Conservation (phyloP, 805 yeast species). For the Lipomyces orientalis region DNA sequence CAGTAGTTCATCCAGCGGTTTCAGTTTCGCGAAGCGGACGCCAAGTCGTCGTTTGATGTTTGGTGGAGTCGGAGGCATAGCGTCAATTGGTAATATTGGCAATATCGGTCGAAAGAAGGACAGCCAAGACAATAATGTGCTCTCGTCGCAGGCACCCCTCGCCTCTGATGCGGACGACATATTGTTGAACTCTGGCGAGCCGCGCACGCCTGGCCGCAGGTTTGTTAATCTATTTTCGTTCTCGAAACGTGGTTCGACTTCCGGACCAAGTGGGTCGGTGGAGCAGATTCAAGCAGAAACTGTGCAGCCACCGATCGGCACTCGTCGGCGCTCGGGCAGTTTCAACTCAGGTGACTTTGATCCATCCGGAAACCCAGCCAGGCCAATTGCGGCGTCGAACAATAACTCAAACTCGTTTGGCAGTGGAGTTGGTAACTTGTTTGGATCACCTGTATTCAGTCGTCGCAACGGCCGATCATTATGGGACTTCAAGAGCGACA, state of each 20-base stretch:
- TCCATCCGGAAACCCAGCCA: background rate
- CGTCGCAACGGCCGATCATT: conserved; percentile 22
- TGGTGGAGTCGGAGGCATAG: conserved; percentile 22
- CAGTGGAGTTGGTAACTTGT: conserved; percentile 27
- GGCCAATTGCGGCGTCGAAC: background rate
- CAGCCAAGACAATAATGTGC: conserved; percentile 17
- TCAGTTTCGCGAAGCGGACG: conserved; percentile 23
- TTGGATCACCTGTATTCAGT: conserved; percentile 21
- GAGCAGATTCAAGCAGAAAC: conserved; percentile 7
- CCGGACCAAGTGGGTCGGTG: background rate
- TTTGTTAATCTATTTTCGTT: conserved; percentile 29
- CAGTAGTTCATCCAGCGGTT: conserved; percentile 16
- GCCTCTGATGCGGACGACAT: conserved; percentile 27
- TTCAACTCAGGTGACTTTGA: conserved; percentile 5
- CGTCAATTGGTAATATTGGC: conserved; percentile 25
- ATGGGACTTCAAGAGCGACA: conserved; percentile 28
- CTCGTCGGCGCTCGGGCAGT: conserved; percentile 27
- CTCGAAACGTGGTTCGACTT: conserved; percentile 16
- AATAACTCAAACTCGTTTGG: conserved; percentile 10
- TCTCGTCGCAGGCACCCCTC: background rate
- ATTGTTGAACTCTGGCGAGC: conserved; percentile 16
- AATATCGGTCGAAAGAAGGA: conserved; percentile 32
- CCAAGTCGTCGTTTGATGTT: conserved; percentile 24
- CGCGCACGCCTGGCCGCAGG: conserved; percentile 30
- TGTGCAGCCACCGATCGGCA: conserved; percentile 28